Percentiles rank a stretch among this genome's conserved stretches.
phyloP scores from a whole-genome alignment of 257 asterid species.

The Euphrasia confusa region DNA sequence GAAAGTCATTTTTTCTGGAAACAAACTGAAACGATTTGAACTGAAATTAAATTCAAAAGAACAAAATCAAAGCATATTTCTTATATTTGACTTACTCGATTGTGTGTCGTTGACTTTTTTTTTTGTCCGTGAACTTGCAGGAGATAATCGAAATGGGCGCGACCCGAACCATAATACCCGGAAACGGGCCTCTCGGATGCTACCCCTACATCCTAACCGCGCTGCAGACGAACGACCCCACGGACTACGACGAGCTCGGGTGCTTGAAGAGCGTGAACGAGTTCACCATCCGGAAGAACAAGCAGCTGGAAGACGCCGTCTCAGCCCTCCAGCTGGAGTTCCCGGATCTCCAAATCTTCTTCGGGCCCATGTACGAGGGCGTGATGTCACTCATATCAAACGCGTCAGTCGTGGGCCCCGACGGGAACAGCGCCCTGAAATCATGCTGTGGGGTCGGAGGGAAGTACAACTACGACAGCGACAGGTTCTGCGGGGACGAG shows the following conservation, averaged over 20 bases:
- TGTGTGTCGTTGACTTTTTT: neutral
- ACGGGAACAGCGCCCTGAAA: constrained; percentile 3
- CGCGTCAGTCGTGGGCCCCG: neutral
- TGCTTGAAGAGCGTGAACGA: constrained; percentile 3
- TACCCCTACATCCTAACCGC: neutral
- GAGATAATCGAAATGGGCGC: neutral
- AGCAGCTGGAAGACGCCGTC: neutral
- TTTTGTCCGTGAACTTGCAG: neutral
- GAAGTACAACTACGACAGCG: neutral
- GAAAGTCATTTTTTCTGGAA: no score
- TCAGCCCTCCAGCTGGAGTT: neutral
- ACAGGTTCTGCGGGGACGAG: neutral
- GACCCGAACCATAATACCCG: neutral
- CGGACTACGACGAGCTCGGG: neutral
- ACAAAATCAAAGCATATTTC: no score
- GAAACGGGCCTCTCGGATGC: constrained; percentile 2
- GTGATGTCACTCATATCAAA: neutral
- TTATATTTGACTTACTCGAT: no score
- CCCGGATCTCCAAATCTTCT: neutral
- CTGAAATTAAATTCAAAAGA: no score
- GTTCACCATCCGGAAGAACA: neutral
- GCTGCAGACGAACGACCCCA: neutral
- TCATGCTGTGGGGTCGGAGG: constrained; percentile 3
- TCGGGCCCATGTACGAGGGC: neutral
- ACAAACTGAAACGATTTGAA: no score